Evolutionary conservation across 2,329 filamentous ascomycete genomes (phyloP).

Genomic region (Ceratocystis variospora): DNA sequence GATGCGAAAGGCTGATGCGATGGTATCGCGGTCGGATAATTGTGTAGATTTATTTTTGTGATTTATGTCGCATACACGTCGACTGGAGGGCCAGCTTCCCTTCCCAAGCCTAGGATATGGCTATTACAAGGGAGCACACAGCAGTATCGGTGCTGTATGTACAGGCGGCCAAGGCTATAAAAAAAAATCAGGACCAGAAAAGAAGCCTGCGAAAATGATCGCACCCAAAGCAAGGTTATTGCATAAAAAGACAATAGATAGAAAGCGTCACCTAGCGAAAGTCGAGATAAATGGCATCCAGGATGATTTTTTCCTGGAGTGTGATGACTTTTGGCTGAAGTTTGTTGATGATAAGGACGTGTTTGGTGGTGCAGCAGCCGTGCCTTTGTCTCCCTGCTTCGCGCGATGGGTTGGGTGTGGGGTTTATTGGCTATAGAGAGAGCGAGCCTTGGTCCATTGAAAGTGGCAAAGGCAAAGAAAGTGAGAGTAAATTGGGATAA

Average conservation of each 20-base stretch:
- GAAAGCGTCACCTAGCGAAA: not conserved
- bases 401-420: slow-evolving; percentile 11
- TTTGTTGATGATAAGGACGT: slow-evolving; percentile 2
- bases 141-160: not conserved
- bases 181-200: not conserved
- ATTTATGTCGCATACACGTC: slow-evolving; percentile 13
- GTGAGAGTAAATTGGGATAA: too few species aligned
- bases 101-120: not conserved
- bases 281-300: not conserved
- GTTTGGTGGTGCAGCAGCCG: slow-evolving; percentile 8
- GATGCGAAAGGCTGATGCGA: not conserved
- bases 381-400: slow-evolving; percentile 6
- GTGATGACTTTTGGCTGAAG: slow-evolving; percentile 1
- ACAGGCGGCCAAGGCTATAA: slow-evolving; percentile 7
- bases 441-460: not conserved
- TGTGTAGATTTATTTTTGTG: not conserved
- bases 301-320: not conserved
- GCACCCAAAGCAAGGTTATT: not conserved
- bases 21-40: not conserved
- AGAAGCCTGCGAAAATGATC: not conserved
- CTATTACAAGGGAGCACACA: not conserved
- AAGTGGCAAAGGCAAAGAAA: not conserved
- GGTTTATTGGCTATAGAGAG: slow-evolving; percentile 4
- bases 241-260: not conserved
- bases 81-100: not conserved